Base-by-base conservation (phyloP, 1,284 basidiomycete species). In the Ganoderma lucidum region DNA sequence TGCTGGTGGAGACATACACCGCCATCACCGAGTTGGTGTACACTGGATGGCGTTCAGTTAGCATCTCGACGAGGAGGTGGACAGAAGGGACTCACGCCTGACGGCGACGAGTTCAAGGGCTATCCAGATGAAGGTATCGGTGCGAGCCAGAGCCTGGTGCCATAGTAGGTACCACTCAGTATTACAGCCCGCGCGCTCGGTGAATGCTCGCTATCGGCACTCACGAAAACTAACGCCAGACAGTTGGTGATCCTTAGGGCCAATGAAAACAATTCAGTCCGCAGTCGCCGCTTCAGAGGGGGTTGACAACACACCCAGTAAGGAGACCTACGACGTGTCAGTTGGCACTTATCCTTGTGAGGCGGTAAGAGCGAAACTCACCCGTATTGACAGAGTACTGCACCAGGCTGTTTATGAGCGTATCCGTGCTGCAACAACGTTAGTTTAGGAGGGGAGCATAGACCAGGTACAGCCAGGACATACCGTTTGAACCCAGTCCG, bases 311-410 rank as follows among this genome's bases (percentile, higher is more conserved):
- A 9, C 48, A 65, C 64, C 64, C 64, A 6, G 58, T 65, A 17
- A 65, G 64, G 17, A 65, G n/a, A n/a, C 64, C 64, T 65, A 51
- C 37, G n/a, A 0, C 42, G 39, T 6, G 23, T 58, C 32, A 9
- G 17, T 9, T 35, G 19, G 30, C n/a, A 17, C 9, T 39, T 9
- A 39, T 53, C 19, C 44, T 32, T 9, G 30, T 9, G 19, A 53
- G 10, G 23, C 23, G 3, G n/a, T 23, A 51, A 44, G 12, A 17
- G 23, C 2, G n/a, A 6, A 17, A 28, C 23, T 15, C 44, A 68
- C 67, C 67, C 6, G 67, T 68, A 19, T 68, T 68, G 58, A 68
- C 59, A 2, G 67, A 58, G 51, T 68, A 68, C 37, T 62, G 39
- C 10, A 62, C 62, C 41, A 68, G 42, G 4, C 63, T 41, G 23